Evolutionary conservation across 257 asterid genomes (phyloP).

Genomic region (Osmanthus fragrans): DNA sequence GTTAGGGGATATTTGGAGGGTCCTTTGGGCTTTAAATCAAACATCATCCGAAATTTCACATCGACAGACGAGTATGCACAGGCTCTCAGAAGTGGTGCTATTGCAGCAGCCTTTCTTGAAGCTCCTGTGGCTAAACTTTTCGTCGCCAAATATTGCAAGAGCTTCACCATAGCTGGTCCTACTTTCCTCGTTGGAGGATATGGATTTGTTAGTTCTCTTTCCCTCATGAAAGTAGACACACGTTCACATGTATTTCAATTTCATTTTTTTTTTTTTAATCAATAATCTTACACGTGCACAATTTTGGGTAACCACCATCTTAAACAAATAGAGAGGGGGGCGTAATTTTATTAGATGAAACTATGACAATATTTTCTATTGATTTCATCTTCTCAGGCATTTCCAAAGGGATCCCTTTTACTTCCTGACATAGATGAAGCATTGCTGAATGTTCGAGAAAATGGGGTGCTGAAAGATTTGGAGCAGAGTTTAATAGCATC

Average conservation of each 20-base stretch:
- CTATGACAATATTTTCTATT: too few species aligned
- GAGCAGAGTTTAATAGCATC: conserved; percentile 29
- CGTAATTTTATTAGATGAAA: too few species aligned
- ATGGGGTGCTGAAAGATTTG: conserved; percentile 29
- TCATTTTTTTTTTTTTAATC: too few species aligned
- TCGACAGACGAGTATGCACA: conserved; percentile 11
- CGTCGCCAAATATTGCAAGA: conserved; percentile 42
- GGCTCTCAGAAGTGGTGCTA: conserved; percentile 31
- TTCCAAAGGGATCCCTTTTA: conserved; percentile 43
- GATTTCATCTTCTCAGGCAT: conserved; percentile 28
- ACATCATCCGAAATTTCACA: conserved; percentile 18
- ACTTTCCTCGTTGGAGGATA: conserved; percentile 44
- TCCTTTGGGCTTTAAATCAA: conserved; percentile 15
- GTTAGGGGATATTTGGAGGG: conserved; percentile 24
- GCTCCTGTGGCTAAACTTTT: conserved; percentile 38
- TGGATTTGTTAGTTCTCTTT: conserved; percentile 35
- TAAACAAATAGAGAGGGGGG: too few species aligned
- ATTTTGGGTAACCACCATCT: too few species aligned
- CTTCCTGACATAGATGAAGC: conserved; percentile 37
- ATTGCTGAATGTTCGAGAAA: conserved; percentile 30
- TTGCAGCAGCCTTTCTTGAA: conserved; percentile 42
- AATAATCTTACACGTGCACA: too few species aligned
- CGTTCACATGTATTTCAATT: too few species aligned
- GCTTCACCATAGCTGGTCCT: conserved; percentile 40
- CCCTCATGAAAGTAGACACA: not conserved